phyloP scores from a whole-genome alignment of 2,329 filamentous ascomycete species.

The Beauveria pseudobassiana region DNA sequence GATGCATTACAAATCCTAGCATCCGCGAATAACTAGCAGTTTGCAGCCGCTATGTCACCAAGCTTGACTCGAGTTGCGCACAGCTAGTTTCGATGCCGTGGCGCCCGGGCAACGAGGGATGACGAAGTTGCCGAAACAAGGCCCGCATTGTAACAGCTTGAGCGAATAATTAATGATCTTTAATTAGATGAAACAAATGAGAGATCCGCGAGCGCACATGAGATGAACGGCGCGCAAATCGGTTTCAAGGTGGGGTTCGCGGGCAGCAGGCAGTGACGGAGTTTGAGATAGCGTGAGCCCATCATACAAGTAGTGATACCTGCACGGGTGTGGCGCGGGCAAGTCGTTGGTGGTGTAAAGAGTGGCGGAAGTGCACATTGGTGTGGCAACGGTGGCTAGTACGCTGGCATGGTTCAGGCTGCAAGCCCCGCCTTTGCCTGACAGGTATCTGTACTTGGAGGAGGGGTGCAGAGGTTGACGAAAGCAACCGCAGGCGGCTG shows the following conservation, averaged over 20 bases:
- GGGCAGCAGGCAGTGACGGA: background rate
- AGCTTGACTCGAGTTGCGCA: background rate
- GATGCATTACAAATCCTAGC: background rate
- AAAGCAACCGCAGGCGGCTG: background rate
- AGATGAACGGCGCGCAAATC: background rate
- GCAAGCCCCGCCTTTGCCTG: background rate
- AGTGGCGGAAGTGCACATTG: background rate
- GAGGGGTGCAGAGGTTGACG: conserved; percentile 1
- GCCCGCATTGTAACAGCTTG: background rate
- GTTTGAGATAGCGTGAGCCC: background rate
- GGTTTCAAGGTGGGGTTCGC: background rate
- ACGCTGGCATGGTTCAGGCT: background rate
- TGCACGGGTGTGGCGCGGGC: background rate
- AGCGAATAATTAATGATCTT: too few species aligned
- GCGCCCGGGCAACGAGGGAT: background rate
- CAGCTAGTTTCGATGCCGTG: background rate
- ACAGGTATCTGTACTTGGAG: conserved; percentile 3
- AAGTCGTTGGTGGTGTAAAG: background rate
- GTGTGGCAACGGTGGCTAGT: conserved; percentile 9
- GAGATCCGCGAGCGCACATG: background rate
- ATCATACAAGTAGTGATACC: background rate
- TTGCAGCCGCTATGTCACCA: background rate
- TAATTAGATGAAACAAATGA: background rate
- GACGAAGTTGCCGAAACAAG: background rate
- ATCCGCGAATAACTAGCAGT: background rate